Percentiles rank a stretch among this genome's conserved stretches.
Evolutionary conservation across 306 rosid species (phyloP).

Genomic region (Cicer chorassanicum): DNA sequence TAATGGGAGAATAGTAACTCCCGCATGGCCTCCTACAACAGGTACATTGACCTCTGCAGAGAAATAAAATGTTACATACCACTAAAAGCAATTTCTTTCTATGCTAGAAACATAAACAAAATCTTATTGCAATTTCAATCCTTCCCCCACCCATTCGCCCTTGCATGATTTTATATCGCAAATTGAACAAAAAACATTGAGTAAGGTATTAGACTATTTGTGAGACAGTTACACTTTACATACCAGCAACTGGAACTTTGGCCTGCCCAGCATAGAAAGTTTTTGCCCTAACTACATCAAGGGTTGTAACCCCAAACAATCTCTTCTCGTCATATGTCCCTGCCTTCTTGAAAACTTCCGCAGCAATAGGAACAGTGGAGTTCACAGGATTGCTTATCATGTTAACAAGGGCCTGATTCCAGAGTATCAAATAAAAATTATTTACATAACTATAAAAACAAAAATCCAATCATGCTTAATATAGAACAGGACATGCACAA

Average conservation of each 20-base stretch:
- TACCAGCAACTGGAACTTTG: constrained; percentile 87
- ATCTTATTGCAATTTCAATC: constrained; percentile 12
- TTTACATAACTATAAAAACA: background rate
- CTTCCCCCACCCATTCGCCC: background rate
- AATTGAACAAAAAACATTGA: background rate
- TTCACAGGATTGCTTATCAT: constrained; percentile 99
- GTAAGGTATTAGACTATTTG: constrained; percentile 6
- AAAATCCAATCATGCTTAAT: constrained; percentile 12
- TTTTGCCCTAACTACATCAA: constrained; percentile 95
- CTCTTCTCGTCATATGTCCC: constrained; percentile 80
- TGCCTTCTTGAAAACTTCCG: constrained; percentile 97
- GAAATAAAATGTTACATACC: constrained; percentile 29
- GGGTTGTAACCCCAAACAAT: constrained; percentile 97
- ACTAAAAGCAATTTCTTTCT: background rate
- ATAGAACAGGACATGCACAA: constrained; percentile 9
- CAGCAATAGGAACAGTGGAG: constrained; percentile 95
- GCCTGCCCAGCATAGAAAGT: constrained; percentile 98
- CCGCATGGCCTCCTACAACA: constrained; percentile 98
- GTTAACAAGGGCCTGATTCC: constrained; percentile 80
- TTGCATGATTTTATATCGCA: background rate
- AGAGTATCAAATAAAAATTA: constrained; percentile 19
- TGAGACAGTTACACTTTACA: constrained; percentile 28
- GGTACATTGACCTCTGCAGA: constrained; percentile 93
- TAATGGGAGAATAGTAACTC: constrained; percentile 91
- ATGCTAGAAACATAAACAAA: constrained; percentile 29